phyloP scores from a whole-genome alignment of 495 filamentous ascomycete genomes.

The Aspergillus steynii region DNA sequence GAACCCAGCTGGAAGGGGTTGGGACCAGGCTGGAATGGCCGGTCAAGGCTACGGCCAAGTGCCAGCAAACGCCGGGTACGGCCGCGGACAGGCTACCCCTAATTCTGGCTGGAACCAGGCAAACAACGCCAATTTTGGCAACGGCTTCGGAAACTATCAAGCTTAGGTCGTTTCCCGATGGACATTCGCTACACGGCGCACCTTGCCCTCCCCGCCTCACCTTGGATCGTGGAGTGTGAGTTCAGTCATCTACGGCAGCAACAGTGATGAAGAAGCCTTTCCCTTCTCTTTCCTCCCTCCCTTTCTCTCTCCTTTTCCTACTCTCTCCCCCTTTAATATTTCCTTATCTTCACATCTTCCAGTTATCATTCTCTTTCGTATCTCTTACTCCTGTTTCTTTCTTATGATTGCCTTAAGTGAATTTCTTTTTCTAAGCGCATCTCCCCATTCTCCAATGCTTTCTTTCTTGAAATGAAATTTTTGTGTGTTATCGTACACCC shows the following conservation, averaged over 20 bases:
- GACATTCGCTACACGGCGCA: conserved; percentile 14
- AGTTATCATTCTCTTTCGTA: conserved; percentile 3
- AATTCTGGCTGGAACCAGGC: conserved; percentile 72
- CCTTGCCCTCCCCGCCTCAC: conserved; percentile 13
- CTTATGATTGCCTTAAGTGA: conserved; percentile 7
- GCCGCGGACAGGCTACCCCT: conserved; percentile 74
- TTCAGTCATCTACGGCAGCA: conserved; percentile 12
- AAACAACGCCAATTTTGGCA: conserved; percentile 49
- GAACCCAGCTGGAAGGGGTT: conserved; percentile 61
- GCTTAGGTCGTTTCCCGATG: conserved; percentile 32
- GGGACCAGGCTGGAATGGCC: conserved; percentile 60
- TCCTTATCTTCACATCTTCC: conserved; percentile 13
- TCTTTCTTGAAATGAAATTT: conserved; percentile 46
- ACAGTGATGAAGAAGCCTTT: conserved; percentile 17
- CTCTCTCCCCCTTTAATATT: conserved; percentile 14
- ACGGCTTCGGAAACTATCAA: conserved; percentile 58
- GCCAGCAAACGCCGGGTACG: conserved; percentile 77
- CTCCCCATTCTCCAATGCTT: conserved; percentile 37
- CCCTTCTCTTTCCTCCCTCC: conserved; percentile 15
- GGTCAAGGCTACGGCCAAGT: conserved; percentile 59
- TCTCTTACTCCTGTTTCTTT: conserved; percentile 17
- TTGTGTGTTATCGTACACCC: conserved; percentile 48
- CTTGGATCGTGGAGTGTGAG: conserved; percentile 4
- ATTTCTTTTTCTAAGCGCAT: conserved; percentile 35
- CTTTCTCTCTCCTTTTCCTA: conserved; percentile 15